Base-by-base conservation (phyloP, 1,284 basidiomycete species). In the Termitomyces sp. region DNA sequence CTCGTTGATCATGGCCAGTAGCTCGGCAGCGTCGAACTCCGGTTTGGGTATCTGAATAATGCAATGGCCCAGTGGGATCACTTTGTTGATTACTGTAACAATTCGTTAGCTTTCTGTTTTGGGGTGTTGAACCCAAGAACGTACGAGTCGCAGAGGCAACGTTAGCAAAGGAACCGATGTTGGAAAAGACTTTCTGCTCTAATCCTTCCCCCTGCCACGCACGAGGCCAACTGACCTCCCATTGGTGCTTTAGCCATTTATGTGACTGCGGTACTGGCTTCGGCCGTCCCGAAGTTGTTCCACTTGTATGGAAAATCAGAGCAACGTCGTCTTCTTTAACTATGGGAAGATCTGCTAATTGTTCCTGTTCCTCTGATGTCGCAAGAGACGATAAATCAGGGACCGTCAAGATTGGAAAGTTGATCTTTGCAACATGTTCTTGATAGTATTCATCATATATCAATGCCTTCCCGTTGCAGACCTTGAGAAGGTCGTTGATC, bases 231-330 rank as follows among this genome's bases (percentile, higher is more conserved):
- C 57, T 51, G 16, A 57, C 56, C 35, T 57, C 55, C 14, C 60
- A 59, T 31, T 68, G 65, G 11, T 53, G 58, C 18, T 57, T 53
- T 13, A 67, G 42, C 62, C 63, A 69, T 24, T 50, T 50, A 50
- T 66, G 63, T 16, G 54, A 64, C 44, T 64, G 60, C 0, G 63
- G 64, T 13, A 70, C 55, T 8, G 63, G 63, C 48, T 68, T 69
- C 1, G 67, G 66, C 8, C 58, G 57, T 10, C 68, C 67, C 8
- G 60, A 61, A 1, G 67, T 67, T 1, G 67, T 66, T 8, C 68
- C 67, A 40, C 62, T 66, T 16, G 68, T 66, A 47, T 69, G 67
- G 41, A 68, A 64, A 28, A 69, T 68, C 24, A 68, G 55, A 3
- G 61, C 65, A 11, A 61, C 53, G 26, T 70, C 66, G 13, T 60